Base-by-base conservation (phyloP, 768 basidiomycete species). In the Tulasnella calospora region DNA sequence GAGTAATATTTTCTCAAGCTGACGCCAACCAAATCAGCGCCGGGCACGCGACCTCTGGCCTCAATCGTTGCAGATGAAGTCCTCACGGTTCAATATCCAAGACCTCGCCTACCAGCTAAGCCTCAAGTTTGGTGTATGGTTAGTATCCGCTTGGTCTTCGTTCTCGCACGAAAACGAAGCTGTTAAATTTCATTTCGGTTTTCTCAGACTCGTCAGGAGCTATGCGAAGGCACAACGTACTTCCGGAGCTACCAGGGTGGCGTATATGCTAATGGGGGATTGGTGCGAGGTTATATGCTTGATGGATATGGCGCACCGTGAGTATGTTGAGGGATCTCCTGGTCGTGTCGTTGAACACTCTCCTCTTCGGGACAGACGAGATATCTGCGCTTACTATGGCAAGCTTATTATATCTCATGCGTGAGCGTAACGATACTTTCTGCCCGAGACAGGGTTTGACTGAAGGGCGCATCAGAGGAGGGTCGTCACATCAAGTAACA, bases 361-460 rank as follows among this genome's bases (percentile, higher is more conserved):
- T 61, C 41, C 79, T 73, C 76, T 80, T 47, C 38, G 30, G 33
- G 21, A 15, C 79, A 94, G 94, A 71, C 91, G 92, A 13, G 94
- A 95, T 81, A 81, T 86, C 21, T 94, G 92, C 81, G 85, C 87
- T 70, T 88, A 90, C 57, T 86, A 83, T 21, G 94, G 94, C 21
- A 89, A 86, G 80, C 82, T 94, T 7, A 93, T 95, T 67, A 89
- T 95, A 73, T 95, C 94, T 10, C 94, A 95, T 83, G 94, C 93
- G 94, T 95, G 80, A 77, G 88, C 82, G n/a, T n/a, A n/a, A 10
- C 73, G 6, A 27, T 2, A n/a, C 27, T 27, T 13, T 21, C 21
- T 15, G 35, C n/a, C 17, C 23, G 19, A n/a, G n/a, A 8, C n/a
- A 23, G 6, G 30, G 27, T n/a, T n/a, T 13, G 17, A 19, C 38